These are phyloP conservation scores for Clitopilus hobsonii DNA, from an alignment of 768 basidiomycete species.

Conservation along the genomic window DNA sequence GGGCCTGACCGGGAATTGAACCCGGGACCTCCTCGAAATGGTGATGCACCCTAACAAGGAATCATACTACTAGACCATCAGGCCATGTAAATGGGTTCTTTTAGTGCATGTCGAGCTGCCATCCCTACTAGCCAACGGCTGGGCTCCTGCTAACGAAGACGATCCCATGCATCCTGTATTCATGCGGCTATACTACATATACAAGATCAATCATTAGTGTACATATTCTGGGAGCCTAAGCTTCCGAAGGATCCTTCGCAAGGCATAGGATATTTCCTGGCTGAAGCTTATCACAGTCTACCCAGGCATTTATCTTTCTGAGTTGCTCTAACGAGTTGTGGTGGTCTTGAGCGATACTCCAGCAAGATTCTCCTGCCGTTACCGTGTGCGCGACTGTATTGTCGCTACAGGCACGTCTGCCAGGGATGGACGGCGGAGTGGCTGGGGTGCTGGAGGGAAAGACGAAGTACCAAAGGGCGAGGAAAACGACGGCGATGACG, in stretches of 20 bases:
- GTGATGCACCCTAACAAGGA: background rate
- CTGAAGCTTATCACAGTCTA: constrained; percentile 54
- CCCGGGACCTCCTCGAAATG: constrained; percentile 80
- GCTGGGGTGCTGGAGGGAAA: constrained; percentile 36
- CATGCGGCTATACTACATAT: background rate
- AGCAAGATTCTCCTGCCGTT: constrained; percentile 60
- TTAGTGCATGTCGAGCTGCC: background rate
- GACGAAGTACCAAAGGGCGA: constrained; percentile 61
- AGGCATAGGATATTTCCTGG: constrained; percentile 60
- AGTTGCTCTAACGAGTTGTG: constrained; percentile 50
- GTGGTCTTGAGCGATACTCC: constrained; percentile 49
- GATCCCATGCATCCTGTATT: background rate
- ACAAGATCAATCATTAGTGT: background rate
- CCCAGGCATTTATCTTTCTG: constrained; percentile 43
- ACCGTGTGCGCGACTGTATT: constrained; percentile 31
- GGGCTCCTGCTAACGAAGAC: too few species aligned
- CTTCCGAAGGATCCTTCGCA: constrained; percentile 26
- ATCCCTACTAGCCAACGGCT: too few species aligned
- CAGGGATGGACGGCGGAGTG: constrained; percentile 29
- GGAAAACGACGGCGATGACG: constrained; percentile 55
- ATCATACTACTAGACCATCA: constrained; percentile 1
- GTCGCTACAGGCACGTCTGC: constrained; percentile 24
- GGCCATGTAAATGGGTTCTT: background rate
- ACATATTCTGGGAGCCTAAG: too few species aligned
- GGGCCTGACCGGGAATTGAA: constrained; percentile 86